These are phyloP conservation scores for Hansenula anomala DNA, from an alignment of 1,139 yeast genomes.

Conservation along the genomic window DNA sequence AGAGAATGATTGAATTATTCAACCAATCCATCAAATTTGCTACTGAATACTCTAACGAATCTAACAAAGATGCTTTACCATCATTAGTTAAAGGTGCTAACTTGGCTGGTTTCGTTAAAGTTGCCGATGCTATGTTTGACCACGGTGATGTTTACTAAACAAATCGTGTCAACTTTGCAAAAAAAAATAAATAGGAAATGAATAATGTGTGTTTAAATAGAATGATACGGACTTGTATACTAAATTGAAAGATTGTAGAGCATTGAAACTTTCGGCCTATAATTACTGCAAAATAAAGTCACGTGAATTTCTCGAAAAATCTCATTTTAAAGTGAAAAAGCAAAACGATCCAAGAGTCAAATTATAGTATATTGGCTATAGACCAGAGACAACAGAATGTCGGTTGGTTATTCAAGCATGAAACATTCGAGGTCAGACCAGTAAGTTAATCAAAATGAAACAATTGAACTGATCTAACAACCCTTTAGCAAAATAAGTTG, in stretches of 20 bases:
- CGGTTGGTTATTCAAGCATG: neutral
- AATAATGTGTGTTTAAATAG: conserved; percentile 2
- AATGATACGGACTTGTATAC: conserved; percentile 1
- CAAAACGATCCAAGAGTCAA: no score
- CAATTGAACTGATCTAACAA: neutral
- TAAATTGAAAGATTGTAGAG: neutral
- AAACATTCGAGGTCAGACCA: neutral
- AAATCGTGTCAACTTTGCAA: no score
- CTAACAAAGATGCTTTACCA: conserved; percentile 64
- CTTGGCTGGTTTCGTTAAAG: conserved; percentile 98
- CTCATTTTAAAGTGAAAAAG: no score
- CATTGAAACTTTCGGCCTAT: no score
- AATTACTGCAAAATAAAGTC: no score
- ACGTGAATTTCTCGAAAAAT: no score
- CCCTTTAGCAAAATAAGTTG: conserved; percentile 44
- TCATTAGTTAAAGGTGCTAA: conserved; percentile 98
- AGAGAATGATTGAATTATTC: conserved; percentile 91
- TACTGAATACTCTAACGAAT: conserved; percentile 67
- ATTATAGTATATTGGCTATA: no score
- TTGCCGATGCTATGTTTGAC: conserved; percentile 96
- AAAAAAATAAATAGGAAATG: neutral
- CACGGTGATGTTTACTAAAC: conserved; percentile 80
- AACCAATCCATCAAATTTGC: conserved; percentile 90
- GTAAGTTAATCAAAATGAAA: no score
- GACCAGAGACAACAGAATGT: no score